A percentile compares a stretch with the other conserved stretches of the same genome.
These are phyloP conservation scores for Penicillium rolfsii DNA, from an alignment of 2,329 filamentous ascomycete species.

Conservation along the genomic window DNA sequence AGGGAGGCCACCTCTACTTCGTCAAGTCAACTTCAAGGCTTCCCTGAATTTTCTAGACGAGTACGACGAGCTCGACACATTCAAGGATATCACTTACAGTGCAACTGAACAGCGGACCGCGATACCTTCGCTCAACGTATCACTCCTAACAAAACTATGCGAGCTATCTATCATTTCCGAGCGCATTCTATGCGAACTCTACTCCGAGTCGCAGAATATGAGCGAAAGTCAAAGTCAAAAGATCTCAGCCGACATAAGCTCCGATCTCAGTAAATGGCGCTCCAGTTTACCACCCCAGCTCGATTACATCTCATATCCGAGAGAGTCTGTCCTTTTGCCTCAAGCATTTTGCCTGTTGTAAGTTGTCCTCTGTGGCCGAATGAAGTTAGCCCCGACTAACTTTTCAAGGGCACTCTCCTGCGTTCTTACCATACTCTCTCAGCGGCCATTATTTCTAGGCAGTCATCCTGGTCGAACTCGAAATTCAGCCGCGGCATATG, in stretches of 20 bases:
- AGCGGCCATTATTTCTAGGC: constrained; percentile 46
- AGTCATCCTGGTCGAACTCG: constrained; percentile 17
- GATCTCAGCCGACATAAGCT: constrained; percentile 28
- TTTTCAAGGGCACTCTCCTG: constrained; percentile 41
- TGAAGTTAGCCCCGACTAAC: constrained; percentile 7
- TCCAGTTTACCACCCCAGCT: constrained; percentile 29
- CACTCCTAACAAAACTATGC: constrained; percentile 36
- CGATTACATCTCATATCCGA: constrained; percentile 27
- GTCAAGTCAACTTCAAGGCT: constrained; percentile 52
- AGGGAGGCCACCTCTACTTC: constrained; percentile 52
- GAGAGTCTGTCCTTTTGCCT: constrained; percentile 26
- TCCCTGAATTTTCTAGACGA: constrained; percentile 45
- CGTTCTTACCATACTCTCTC: constrained; percentile 48
- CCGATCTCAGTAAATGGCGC: constrained; percentile 30
- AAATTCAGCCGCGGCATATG: constrained; percentile 26
- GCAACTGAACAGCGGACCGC: constrained; percentile 7
- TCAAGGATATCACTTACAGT: constrained; percentile 48
- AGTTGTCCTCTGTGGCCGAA: background rate
- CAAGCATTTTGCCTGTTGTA: constrained; percentile 30
- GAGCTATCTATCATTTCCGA: constrained; percentile 41
- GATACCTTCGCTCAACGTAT: constrained; percentile 29
- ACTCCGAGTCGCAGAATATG: constrained; percentile 31
- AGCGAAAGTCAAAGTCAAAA: constrained; percentile 17
- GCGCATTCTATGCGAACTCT: constrained; percentile 38
- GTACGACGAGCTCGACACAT: constrained; percentile 53